Percentiles rank a stretch among this genome's conserved stretches.
phyloP scores from a whole-genome alignment of 169 alveolate genomes.

The Cryptosporidium tyzzeri region DNA sequence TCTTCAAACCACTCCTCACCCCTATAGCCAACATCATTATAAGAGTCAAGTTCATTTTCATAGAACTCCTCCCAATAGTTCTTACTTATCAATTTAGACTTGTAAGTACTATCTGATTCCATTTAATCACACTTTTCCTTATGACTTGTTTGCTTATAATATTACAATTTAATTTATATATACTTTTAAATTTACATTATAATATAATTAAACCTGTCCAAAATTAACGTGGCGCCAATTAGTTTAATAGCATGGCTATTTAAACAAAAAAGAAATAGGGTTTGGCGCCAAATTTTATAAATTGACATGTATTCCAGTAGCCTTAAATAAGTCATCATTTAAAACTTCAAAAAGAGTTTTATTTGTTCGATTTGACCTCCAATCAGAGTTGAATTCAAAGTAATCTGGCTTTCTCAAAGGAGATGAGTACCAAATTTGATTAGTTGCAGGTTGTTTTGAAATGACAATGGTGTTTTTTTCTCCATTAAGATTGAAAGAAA shows the following conservation, averaged over 20 bases:
- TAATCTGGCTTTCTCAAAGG: constrained; percentile 67
- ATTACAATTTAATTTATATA: background rate
- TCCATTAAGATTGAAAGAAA: constrained; percentile 15
- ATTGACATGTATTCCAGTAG: constrained; percentile 44
- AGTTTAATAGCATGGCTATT: background rate
- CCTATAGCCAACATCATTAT: constrained; percentile 60
- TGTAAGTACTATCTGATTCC: background rate
- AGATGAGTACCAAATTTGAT: constrained; percentile 72
- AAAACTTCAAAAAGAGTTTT: constrained; percentile 26
- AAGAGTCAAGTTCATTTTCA: constrained; percentile 45
- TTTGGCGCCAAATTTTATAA: background rate
- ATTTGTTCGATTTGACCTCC: constrained; percentile 51
- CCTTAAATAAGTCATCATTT: constrained; percentile 12
- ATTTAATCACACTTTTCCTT: background rate
- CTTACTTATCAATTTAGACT: constrained; percentile 23
- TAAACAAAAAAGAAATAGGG: background rate
- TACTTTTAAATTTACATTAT: background rate
- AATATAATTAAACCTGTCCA: background rate
- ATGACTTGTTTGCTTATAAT: background rate
- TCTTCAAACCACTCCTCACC: constrained; percentile 76
- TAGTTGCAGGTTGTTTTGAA: constrained; percentile 60
- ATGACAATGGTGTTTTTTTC: constrained; percentile 32
- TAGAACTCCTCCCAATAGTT: constrained; percentile 68
- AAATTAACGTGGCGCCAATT: background rate
- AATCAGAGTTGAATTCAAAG: constrained; percentile 25